Conservation (phyloP, 2,329 filamentous ascomycete species). For the Fonsecaea multimorphosa region DNA sequence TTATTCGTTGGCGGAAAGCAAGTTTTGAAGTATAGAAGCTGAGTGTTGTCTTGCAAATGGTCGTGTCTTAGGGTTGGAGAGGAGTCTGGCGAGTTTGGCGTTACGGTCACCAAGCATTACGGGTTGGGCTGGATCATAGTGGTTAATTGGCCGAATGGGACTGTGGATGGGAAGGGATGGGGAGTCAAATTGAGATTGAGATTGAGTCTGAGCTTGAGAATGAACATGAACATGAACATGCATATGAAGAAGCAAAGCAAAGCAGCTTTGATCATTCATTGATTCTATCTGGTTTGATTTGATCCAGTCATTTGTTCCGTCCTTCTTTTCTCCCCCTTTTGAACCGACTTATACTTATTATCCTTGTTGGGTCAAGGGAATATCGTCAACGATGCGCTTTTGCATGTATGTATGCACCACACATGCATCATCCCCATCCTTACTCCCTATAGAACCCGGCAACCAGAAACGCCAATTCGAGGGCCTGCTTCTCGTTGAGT, state of each 20-base stretch:
- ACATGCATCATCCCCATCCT: too few relatives aligned
- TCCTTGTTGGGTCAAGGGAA: too few relatives aligned
- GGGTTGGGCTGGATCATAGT: neutral
- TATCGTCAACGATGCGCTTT: too few relatives aligned
- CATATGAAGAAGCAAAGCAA: neutral
- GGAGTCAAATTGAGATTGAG: too few relatives aligned
- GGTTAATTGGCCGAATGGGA: neutral
- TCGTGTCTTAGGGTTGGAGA: neutral
- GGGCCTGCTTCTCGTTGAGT: slow-evolving; percentile 95
- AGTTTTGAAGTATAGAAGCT: neutral
- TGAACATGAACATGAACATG: neutral
- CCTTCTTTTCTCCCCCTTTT: neutral
- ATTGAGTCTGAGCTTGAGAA: neutral
- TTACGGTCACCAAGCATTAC: neutral
- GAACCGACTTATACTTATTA: too few relatives aligned
- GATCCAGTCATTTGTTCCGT: neutral
- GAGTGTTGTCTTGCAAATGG: neutral
- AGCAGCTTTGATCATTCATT: neutral
- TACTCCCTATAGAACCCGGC: slow-evolving; percentile 71
- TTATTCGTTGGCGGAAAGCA: neutral
- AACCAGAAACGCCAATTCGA: slow-evolving; percentile 92
- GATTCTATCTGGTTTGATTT: neutral
- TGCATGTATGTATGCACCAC: too few relatives aligned
- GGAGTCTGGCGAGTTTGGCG: neutral
- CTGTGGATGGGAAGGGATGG: neutral